phyloP scores from a whole-genome alignment of 2,329 filamentous ascomycete genomes.

The Sphaerulina musiva region DNA sequence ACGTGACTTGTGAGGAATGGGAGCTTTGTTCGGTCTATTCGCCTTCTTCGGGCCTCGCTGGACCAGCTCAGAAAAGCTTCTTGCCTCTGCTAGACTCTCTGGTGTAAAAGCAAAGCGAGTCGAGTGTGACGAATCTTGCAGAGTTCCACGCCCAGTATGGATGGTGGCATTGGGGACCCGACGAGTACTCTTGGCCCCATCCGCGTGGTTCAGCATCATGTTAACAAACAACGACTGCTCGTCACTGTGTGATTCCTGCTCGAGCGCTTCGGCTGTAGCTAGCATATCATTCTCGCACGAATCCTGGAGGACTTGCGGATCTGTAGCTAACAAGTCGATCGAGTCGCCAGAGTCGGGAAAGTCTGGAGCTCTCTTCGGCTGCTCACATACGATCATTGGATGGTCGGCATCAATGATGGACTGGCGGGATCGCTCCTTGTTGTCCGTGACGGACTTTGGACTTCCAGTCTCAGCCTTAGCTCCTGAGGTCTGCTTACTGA shows the following conservation, averaged over 20 bases:
- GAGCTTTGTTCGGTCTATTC: neutral
- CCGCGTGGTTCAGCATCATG: neutral
- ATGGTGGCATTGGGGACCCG: neutral
- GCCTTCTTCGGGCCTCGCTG: neutral
- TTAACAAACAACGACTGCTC: neutral
- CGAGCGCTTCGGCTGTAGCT: neutral
- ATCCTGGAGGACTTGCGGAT: no score
- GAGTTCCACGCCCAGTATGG: neutral
- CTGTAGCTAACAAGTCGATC: no score
- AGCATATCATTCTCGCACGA: no score
- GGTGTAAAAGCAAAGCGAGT: neutral
- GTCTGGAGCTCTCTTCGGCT: no score
- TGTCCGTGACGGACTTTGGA: no score
- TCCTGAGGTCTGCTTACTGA: no score
- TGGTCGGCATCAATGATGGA: neutral
- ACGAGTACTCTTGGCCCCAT: neutral
- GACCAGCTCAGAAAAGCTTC: neutral
- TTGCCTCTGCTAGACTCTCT: neutral
- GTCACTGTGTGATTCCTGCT: neutral
- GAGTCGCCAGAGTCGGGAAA: no score
- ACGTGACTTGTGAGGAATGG: neutral
- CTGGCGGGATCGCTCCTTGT: neutral
- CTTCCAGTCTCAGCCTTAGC: no score
- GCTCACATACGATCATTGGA: no score
- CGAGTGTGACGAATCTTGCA: neutral